Evolutionary conservation across 768 basidiomycete species (phyloP).

Genomic region (Mycena galopus): DNA sequence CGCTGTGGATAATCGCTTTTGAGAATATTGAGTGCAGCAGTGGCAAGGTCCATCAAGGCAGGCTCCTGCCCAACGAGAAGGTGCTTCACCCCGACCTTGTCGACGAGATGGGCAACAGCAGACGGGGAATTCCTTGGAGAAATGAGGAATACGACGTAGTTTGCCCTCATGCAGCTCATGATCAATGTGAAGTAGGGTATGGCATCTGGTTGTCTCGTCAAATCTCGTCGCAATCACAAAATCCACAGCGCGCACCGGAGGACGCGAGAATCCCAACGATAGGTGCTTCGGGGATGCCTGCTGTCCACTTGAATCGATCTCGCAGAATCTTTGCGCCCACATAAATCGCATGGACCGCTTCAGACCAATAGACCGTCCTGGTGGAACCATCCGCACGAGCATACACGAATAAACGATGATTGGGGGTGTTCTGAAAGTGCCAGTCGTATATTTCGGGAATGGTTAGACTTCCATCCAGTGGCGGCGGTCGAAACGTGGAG

Average conservation of each 20-base stretch:
- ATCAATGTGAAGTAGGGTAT: slow-evolving; percentile 47
- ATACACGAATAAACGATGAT: slow-evolving; percentile 16
- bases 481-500: not conserved
- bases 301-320: slow-evolving; percentile 14
- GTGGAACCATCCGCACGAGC: not conserved
- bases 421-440: slow-evolving; percentile 12
- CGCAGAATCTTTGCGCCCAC: slow-evolving; percentile 9
- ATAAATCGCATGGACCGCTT: slow-evolving; percentile 9
- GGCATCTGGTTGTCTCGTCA: no score
- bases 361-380: slow-evolving; percentile 17
- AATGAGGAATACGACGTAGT: slow-evolving; percentile 49
- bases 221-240: no score
- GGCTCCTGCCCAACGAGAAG: no score
- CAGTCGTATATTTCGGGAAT: slow-evolving; percentile 18
- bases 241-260: slow-evolving; percentile 21
- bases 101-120: slow-evolving; percentile 52
- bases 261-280: slow-evolving; percentile 15
- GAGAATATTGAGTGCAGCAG: no score
- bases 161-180: slow-evolving; percentile 52
- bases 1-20: no score
- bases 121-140: slow-evolving; percentile 59
- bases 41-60: no score
- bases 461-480: slow-evolving; percentile 23
- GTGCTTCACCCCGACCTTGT: slow-evolving; percentile 31
- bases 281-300: slow-evolving; percentile 1